Evolutionary conservation across 2,329 filamentous ascomycete species (phyloP), one percentile per base, ranked within the genome.

Genomic region (Colletotrichum coccodes): DNA sequence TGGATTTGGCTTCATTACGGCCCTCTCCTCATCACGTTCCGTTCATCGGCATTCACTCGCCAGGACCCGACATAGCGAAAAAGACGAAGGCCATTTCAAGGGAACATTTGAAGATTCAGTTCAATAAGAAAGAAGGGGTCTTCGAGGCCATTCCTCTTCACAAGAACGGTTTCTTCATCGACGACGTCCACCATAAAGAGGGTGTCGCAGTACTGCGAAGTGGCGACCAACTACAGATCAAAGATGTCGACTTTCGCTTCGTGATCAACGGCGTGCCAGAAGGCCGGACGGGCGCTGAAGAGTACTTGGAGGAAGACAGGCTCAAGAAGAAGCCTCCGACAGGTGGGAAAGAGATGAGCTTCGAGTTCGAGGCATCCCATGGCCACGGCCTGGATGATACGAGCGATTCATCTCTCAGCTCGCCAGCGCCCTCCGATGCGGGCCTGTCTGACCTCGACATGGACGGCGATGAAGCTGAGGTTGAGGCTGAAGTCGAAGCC

Each of bases 61-160:
- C 89, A 0, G 87, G 87, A 2, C 87, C 87, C 6, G 83, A 88
- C 56, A 88, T 89, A 69, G 87, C 89, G 3, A 83, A 79, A 68
- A 89, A 87, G 71, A 93, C 92, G 58, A 92, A 92, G 75, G 88
- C 87, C 58, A 94, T 95, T 62, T 95, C 92, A 4, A 85, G 92
- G 70, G 84, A 91, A 73, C 93, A 95, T 77, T 83, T 93, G 56
- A 91, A 90, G 74, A 93, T 95, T 72, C 83, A 87, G 53, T 95
- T 91, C 79, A 92, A 92, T 74, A 84, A 87, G 70, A 82, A 88
- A 14, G 84, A 84, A 46, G 84, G 88, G 23, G 82, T 88, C 7
- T 95, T 93, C 74, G 89, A 93, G 75, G 88, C 92, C 53, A 83
- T 85, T 28, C 85, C 86, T 0, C 74, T 89, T 9, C 87, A 89